A percentile compares a stretch with the other conserved stretches of the same genome.
phyloP scores from a whole-genome alignment of 352 stramenopile species.

The Phytopythium litorale region DNA sequence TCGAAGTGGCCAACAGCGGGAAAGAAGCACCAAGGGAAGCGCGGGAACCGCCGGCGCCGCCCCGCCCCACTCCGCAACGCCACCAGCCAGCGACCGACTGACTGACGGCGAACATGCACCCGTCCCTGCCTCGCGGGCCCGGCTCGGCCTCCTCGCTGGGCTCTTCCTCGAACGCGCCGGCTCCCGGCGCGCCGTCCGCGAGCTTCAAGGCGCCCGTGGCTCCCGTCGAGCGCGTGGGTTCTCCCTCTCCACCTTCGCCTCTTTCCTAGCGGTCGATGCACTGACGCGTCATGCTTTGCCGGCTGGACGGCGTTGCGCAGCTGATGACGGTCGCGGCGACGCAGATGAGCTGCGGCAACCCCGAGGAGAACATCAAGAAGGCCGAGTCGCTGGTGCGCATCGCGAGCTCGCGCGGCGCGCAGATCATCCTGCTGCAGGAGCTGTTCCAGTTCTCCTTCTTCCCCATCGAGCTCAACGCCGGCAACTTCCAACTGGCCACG shows the following conservation, averaged over 20 bases:
- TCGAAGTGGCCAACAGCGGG: background rate
- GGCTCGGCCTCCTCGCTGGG: conserved; percentile 21
- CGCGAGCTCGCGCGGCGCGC: conserved; percentile 78
- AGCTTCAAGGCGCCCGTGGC: conserved; percentile 39
- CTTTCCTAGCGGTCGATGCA: background rate
- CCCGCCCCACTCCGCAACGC: too few relatives aligned
- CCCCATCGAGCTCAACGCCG: conserved; percentile 85
- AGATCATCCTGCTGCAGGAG: conserved; percentile 91
- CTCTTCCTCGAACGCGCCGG: conserved; percentile 11
- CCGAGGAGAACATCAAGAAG: conserved; percentile 89
- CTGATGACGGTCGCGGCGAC: conserved; percentile 84
- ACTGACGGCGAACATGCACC: conserved; percentile 21
- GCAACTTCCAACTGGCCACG: conserved; percentile 88
- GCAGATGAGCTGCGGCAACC: conserved; percentile 85
- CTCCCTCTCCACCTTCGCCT: background rate
- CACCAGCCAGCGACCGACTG: background rate
- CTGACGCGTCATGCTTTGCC: background rate
- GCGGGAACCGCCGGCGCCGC: too few relatives aligned
- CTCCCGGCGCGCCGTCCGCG: background rate
- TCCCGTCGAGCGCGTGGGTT: conserved; percentile 49
- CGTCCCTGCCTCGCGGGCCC: conserved; percentile 27
- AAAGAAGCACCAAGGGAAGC: background rate
- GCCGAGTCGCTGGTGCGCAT: conserved; percentile 88
- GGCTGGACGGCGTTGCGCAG: conserved; percentile 14
- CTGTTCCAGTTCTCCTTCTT: conserved; percentile 92